Evolutionary conservation across 192 early-diverging fungal genomes (phyloP).

Genomic region (Coemansia sp.): DNA sequence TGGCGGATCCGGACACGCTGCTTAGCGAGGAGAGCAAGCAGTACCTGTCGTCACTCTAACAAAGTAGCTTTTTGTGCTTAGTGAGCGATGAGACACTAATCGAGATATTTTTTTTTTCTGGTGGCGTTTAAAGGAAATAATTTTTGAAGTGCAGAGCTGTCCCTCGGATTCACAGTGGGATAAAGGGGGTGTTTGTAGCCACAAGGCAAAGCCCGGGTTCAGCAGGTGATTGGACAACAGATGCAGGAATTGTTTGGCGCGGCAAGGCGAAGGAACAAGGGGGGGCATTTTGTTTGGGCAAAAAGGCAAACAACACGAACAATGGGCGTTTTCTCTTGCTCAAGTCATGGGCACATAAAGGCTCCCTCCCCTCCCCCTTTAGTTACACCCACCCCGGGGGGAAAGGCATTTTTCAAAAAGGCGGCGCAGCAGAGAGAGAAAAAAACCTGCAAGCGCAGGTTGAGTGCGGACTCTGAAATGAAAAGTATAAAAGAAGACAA

Average conservation of each 20-base stretch:
- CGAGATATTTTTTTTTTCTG: not conserved
- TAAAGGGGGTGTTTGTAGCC: slow-evolving; percentile 5
- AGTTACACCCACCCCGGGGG: slow-evolving; percentile 4
- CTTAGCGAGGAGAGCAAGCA: slow-evolving; percentile 47
- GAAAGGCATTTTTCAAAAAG: not conserved
- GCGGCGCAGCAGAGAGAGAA: slow-evolving; percentile 5
- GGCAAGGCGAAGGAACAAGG: slow-evolving; percentile 17
- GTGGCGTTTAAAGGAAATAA: not conserved
- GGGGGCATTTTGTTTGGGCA: slow-evolving; percentile 4
- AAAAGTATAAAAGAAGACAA: too few species aligned
- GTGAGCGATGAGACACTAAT: not conserved
- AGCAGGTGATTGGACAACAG: slow-evolving; percentile 24
- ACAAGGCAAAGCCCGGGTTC: slow-evolving; percentile 1
- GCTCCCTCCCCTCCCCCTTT: slow-evolving; percentile 16
- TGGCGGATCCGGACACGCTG: slow-evolving; percentile 40
- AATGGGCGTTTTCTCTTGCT: slow-evolving; percentile 17
- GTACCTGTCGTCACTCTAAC: slow-evolving; percentile 32
- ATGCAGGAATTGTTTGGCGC: slow-evolving; percentile 27
- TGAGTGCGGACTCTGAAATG: slow-evolving; percentile 20
- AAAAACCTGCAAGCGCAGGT: not conserved
- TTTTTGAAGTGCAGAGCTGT: not conserved
- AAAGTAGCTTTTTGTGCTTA: too few species aligned
- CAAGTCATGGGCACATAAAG: slow-evolving; percentile 36
- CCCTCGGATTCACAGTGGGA: not conserved
- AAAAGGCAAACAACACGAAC: slow-evolving; percentile 19